Evolutionary conservation across 2,329 filamentous ascomycete species (phyloP), one percentile per base, ranked within the genome.

Genomic region (Cercospora sojina): DNA sequence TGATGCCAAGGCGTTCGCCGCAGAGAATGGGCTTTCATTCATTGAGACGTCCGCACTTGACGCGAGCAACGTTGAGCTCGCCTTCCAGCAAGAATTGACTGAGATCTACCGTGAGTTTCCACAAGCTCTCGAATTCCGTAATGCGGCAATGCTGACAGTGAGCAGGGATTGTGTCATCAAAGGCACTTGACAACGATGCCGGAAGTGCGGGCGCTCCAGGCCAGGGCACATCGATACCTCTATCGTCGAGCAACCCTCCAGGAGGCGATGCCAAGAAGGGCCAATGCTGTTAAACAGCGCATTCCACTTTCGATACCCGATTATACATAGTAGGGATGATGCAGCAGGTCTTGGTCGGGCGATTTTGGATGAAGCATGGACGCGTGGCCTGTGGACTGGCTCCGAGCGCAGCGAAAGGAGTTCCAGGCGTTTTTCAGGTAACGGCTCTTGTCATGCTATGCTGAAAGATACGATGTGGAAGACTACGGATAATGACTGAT

Each of bases 1-100:
- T 79, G 94, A 98, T 82, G 95, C 94, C 75, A 99, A 98, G 84
- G 87, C 92, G 70, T 99, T 99, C 88, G 95, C 95, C 65, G 97
- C 94, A 96, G 79, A 74, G 86, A 74, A 76, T 62, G 65, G 65
- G 35, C 38, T 64, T 25, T 58, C 53, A 3, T 99, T 99, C 82
- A 99, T 99, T 81, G 95, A 99, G 86, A 99, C 95, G 49, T 99
- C 96, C 69, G 95, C 95, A 71, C 90, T 99, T 76, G 95, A 99
- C 79, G 95, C 95, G 75, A 98, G 93, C 87, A 99, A 99, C 79
- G 95, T 99, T 73, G 95, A 99, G 84, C 89, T 98, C 77, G 67
- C 67, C 38, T 69, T 69, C 59, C 69, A 99, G 84, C 98, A 98
- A 83, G 99, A 99, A 79, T 86, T 99, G 79, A 99, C 95, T 97